These are phyloP conservation scores for Niebla homalea DNA, from an alignment of 495 filamentous ascomycete species.

Conservation along the genomic window DNA sequence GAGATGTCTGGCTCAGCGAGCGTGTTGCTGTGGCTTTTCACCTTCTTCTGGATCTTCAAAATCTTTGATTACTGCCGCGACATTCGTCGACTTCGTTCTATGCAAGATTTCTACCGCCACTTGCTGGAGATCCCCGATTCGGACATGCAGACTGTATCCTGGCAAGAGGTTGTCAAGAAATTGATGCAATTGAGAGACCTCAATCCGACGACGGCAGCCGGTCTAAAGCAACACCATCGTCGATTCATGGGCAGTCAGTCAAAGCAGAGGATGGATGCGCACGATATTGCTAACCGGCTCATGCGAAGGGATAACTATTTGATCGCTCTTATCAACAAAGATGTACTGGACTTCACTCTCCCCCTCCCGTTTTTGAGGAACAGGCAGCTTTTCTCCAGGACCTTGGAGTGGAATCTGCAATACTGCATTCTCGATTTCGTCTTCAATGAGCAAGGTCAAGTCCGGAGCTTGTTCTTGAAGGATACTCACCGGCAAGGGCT, in stretches of 20 bases:
- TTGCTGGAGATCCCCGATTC: constrained; percentile 75
- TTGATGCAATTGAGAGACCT: constrained; percentile 78
- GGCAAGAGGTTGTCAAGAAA: constrained; percentile 85
- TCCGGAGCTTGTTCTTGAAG: constrained; percentile 70
- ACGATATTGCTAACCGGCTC: constrained; percentile 90
- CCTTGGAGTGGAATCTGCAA: constrained; percentile 77
- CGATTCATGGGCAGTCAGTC: constrained; percentile 70
- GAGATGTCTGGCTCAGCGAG: constrained; percentile 76
- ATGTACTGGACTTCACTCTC: constrained; percentile 74
- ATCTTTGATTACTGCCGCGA: constrained; percentile 62
- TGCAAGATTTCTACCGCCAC: constrained; percentile 82
- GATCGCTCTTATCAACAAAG: constrained; percentile 94
- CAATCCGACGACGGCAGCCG: constrained; percentile 69
- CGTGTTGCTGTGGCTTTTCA: constrained; percentile 69
- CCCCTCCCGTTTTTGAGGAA: constrained; percentile 73
- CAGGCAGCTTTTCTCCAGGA: constrained; percentile 65
- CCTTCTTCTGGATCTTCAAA: constrained; percentile 78
- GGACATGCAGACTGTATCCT: constrained; percentile 92
- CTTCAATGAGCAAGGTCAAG: constrained; percentile 75
- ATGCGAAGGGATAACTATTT: constrained; percentile 96
- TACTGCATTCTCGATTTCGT: constrained; percentile 86
- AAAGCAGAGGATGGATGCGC: constrained; percentile 89
- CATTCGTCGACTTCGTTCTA: constrained; percentile 55
- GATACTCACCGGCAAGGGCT: constrained; percentile 66
- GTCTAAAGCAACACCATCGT: constrained; percentile 45